Evolutionary conservation across 345 rosid species (phyloP), one percentile per base, ranked within the genome.

Genomic region (Erodium maritimum): DNA sequence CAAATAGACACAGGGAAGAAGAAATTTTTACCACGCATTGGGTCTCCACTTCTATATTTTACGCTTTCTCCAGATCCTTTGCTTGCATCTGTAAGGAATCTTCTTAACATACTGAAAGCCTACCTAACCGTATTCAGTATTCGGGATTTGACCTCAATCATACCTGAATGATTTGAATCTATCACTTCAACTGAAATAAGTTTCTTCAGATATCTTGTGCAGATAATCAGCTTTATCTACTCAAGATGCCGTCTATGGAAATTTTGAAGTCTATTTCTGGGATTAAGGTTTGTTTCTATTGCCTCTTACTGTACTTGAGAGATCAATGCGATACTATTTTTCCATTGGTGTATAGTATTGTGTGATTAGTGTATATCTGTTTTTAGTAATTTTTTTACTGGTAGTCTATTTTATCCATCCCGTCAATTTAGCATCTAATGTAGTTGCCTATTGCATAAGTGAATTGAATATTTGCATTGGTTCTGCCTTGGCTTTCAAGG

Each of bases 1-100:
- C 97, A 85, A 68, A 64, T 93, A 61, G 97, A 93, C 69, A 82
- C 97, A 0, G 95, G 99, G 74, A 89, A 85, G 83, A 89, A 93
- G 83, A 93, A 87, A 33, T 93, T 81, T 60, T 70, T 93, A 67
- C 99, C 99, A 19, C 77, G 99, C 56, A 85, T 93, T 21, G 97
- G 99, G 21, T 87, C 97, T 68, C 95, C 99, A 54, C 85, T 93
- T 61, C 57, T 83, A 59, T 83, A 78, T 71, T 87, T 75, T 68
- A 74, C 73, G 22, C 75, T 73, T 65, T 93, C 97, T 59, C 87
- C 87, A 12, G 95, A 87, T 71, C 91, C 95, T 52, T 74, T 87
- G 17, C 83, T 89, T 72, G 85, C 91, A 59, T 78, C 99, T 62
- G 99, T 93, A 75, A 76, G 96, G 74, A 50, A 3, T 24, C 9